phyloP scores from a whole-genome alignment of 1,284 basidiomycete species.

The Papiliotrema nemorosa region DNA sequence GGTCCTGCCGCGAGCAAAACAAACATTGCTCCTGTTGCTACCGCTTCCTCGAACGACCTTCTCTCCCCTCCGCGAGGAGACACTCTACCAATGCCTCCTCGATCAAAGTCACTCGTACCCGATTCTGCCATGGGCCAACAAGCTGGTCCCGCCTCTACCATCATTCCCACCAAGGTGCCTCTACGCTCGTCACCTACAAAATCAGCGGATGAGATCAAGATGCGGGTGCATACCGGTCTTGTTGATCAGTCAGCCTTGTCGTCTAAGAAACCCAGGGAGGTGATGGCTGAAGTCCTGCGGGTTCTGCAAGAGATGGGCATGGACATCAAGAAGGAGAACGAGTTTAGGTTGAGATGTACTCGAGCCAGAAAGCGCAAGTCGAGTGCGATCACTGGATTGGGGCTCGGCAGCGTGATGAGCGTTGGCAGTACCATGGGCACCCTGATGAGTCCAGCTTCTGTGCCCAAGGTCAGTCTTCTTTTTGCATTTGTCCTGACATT shows the following conservation, averaged over 20 bases:
- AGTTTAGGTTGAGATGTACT: slow-evolving; percentile 81
- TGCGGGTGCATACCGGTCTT: slow-evolving; percentile 85
- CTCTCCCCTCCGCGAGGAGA: slow-evolving; percentile 12
- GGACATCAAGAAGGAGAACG: slow-evolving; percentile 78
- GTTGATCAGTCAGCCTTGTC: slow-evolving; percentile 91
- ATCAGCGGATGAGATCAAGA: slow-evolving; percentile 55
- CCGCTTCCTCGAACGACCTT: slow-evolving; percentile 17
- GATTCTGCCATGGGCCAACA: neutral
- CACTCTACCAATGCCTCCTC: slow-evolving; percentile 6
- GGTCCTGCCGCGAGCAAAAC: slow-evolving; percentile 23
- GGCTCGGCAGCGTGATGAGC: slow-evolving; percentile 44
- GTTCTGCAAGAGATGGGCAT: slow-evolving; percentile 87
- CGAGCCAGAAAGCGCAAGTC: slow-evolving; percentile 67
- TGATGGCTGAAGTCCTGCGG: slow-evolving; percentile 76
- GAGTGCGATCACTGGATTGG: slow-evolving; percentile 43
- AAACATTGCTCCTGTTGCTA: slow-evolving; percentile 18
- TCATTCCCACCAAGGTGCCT: slow-evolving; percentile 2
- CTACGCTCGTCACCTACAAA: slow-evolving; percentile 4
- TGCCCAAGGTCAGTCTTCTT: slow-evolving; percentile 67
- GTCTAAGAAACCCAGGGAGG: slow-evolving; percentile 74
- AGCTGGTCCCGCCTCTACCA: neutral
- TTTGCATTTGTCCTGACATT: slow-evolving; percentile 3
- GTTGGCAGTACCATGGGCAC: slow-evolving; percentile 58
- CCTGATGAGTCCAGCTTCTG: slow-evolving; percentile 70
- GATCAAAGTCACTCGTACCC: slow-evolving; percentile 23